Percentiles rank a stretch among this genome's conserved stretches.
phyloP scores from a whole-genome alignment of 2,329 filamentous ascomycete species.

The Aspergillus aculeatus region DNA sequence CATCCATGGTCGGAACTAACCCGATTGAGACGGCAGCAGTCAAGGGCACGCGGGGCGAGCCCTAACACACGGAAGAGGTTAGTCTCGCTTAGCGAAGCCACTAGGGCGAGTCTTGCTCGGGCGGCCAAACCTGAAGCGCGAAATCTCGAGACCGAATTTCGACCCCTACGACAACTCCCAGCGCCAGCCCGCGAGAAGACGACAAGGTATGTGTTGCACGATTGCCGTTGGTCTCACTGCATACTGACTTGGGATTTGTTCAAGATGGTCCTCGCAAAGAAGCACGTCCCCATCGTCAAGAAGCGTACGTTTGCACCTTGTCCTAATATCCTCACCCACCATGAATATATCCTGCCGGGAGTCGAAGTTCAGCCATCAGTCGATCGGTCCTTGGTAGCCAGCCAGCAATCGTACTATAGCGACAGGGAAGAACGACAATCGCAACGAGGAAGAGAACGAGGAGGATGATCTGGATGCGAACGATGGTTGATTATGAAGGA shows the following conservation, averaged over 20 bases:
- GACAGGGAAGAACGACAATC: too few relatives aligned
- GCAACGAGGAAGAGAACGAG: too few relatives aligned
- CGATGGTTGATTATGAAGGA: neutral
- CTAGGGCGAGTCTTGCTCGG: constrained; percentile 30
- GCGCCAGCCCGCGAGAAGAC: constrained; percentile 45
- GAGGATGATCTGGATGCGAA: neutral
- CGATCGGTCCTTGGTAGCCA: neutral
- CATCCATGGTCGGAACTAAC: neutral
- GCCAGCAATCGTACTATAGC: neutral
- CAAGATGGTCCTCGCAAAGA: constrained; percentile 96
- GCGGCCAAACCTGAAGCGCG: constrained; percentile 36
- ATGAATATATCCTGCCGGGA: neutral
- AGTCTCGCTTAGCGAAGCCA: constrained; percentile 34
- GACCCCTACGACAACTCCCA: constrained; percentile 44
- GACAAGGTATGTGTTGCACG: constrained; percentile 41
- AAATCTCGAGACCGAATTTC: constrained; percentile 42
- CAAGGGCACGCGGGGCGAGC: constrained; percentile 10
- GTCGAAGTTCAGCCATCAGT: neutral
- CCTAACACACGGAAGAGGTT: constrained; percentile 26
- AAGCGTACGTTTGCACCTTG: constrained; percentile 74
- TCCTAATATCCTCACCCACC: constrained; percentile 4
- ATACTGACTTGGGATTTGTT: constrained; percentile 12
- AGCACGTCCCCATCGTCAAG: constrained; percentile 99
- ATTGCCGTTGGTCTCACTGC: constrained; percentile 1
- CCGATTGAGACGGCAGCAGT: neutral